Evolutionary conservation across 371 early-diverging fungal species (phyloP), one percentile per base, ranked within the genome.

Genomic region (Mortierella sp.): DNA sequence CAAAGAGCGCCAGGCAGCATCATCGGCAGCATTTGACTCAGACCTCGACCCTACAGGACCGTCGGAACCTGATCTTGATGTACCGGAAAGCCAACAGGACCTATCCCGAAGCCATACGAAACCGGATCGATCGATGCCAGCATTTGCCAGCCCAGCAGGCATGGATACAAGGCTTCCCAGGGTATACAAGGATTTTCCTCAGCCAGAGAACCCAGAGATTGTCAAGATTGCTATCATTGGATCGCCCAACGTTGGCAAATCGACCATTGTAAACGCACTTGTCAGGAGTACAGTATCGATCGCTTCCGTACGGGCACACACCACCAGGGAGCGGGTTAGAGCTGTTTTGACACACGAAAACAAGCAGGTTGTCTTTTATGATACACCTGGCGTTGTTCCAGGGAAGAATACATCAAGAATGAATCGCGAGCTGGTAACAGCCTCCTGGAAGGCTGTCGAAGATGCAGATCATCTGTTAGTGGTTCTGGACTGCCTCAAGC

Each of bases 181-280:
- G 46, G 80, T 83, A 0, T 31, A 66, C 19, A 58, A 65, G 27
- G 55, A 78, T 2, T 73, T 91, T 31, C 54, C 64, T 47, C 94
- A 93, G 69, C 94, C 94, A 16, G 67, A 50, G 6, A 79, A 90
- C 49, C 85, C 94, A 0, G 85, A 88, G 46, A 62, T 88, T 16
- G 67, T 86, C 14, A 87, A 88, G 63, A 82, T 90, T 27, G 90
- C 89, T 27, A 68, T 92, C 3, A 69, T 93, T 21, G 94, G 93
- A n/a, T 86, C 90, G 21, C 89, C 94, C 30, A 93, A 93, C 71
- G 90, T 90, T 4, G 94, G 94, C 24, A 93, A 93, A 61, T 93
- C 94, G 1, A 93, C 94, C 7, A 61, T 93, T 39, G 80, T 93
- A 12, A 93, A 93, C 71, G 71, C 81, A n/a, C 74, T 93, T 24